Evolutionary conservation across 1,284 basidiomycete genomes (phyloP).

Genomic region (Cystobasidium slooffiae): DNA sequence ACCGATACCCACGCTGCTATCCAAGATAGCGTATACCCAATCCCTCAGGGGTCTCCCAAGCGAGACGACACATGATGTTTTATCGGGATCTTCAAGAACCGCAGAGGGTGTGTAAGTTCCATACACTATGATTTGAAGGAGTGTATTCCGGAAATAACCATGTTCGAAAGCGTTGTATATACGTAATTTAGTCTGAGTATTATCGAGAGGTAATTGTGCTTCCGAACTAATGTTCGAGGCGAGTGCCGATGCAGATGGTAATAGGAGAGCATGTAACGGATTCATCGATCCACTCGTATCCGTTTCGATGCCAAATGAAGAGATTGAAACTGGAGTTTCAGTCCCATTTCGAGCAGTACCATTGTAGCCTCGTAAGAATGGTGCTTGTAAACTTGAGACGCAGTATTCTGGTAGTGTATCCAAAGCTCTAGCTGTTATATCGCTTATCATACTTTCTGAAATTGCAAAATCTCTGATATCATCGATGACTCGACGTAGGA

Average conservation of each 20-base stretch:
- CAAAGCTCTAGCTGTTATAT: conserved; percentile 15
- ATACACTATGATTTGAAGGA: conserved; percentile 22
- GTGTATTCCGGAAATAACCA: conserved; percentile 7
- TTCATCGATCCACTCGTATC: not conserved
- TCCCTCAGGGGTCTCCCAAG: conserved; percentile 18
- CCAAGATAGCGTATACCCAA: conserved; percentile 30
- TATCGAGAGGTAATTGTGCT: not conserved
- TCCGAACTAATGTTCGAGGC: not conserved
- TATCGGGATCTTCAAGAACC: conserved; percentile 35
- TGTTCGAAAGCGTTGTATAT: conserved; percentile 35
- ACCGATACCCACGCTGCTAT: conserved; percentile 24
- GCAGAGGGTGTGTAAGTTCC: conserved; percentile 3
- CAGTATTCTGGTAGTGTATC: conserved; percentile 28
- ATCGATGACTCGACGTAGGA: conserved; percentile 15
- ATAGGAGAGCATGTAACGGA: conserved; percentile 10
- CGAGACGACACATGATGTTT: not conserved
- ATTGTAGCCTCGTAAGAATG: not conserved
- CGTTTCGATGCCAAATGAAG: conserved; percentile 8
- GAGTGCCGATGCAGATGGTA: not conserved
- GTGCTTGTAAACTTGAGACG: conserved; percentile 7
- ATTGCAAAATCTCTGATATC: conserved; percentile 33
- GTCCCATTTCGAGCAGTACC: not conserved
- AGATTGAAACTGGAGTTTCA: not conserved
- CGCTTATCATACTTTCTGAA: conserved; percentile 25
- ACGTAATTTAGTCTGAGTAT: conserved; percentile 12